Base-by-base conservation (phyloP, 2,329 filamentous ascomycete genomes). In the Fusarium cyanostomum region DNA sequence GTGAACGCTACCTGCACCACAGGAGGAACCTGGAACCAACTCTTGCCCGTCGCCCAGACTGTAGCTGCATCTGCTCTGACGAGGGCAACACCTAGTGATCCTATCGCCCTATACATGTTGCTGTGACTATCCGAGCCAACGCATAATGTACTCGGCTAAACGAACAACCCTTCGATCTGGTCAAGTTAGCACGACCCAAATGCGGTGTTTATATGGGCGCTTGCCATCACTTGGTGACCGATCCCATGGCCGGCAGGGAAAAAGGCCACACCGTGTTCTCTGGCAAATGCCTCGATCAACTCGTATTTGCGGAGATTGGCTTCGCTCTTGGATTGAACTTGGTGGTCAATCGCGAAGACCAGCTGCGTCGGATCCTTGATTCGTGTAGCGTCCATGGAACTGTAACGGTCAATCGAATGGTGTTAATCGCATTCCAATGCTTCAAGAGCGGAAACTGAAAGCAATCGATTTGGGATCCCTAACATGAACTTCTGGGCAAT, bases 311-410 rank as follows among this genome's bases (percentile, higher is more conserved):
- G 87, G 45, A 96, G 74, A 71, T 96, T 96, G 68, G 85, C 80
- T 64, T 91, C 88, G 52, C 80, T 86, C 77, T 89, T 92, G 77
- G 0, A 96, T 89, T 92, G 77, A 0, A 96, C 90, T 71, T 96
- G 91, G 74, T 96, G 92, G 72, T 96, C 92, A 12, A 96, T 80
- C 0, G 92, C 90, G 82, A 94, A 89, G 28, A 96, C 90, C 27
- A 95, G 81, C 78, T 96, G 92, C n/a, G 82, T 78, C 3, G 84
- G 83, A 75, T 94, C 80, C 70, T 91, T 83, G 71, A 96, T 84
- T 73, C 88, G 8, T 7, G 87, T 86, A 1, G 90, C 91, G 9
- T 91, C 91, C 62, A 92, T 92, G 7, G 86, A 87, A 4, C 38
- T 35, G 16, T 33, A 49, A 7, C 13, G 15, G 39, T 26, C 13